Evolutionary conservation across 2,329 filamentous ascomycete genomes (phyloP).

Genomic region (Coniella vitis): DNA sequence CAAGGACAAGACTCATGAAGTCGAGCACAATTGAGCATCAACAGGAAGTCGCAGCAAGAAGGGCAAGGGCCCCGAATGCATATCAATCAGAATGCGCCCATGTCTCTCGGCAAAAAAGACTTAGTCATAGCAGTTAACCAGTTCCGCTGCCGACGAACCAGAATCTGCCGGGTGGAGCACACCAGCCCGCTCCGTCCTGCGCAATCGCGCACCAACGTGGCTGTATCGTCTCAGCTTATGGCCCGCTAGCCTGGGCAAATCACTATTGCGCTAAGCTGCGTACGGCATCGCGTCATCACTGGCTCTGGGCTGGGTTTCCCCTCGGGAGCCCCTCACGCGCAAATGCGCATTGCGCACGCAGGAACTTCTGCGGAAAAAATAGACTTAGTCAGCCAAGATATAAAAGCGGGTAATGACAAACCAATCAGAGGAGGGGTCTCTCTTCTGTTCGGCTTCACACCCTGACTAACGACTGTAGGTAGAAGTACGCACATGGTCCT

Average conservation of each 20-base stretch:
- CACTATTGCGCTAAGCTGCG: background rate
- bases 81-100: background rate
- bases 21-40: constrained; percentile 14
- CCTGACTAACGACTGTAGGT: no score
- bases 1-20: background rate
- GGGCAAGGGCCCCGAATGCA: background rate
- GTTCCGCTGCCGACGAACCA: constrained; percentile 7
- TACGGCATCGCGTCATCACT: background rate
- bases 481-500: no score
- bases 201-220: constrained; percentile 4
- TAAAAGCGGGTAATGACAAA: background rate
- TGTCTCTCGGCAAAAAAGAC: no score
- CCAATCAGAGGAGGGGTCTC: no score
- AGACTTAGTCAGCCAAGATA: background rate
- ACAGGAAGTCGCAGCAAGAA: constrained; percentile 11
- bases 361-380: no score
- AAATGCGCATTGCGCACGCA: background rate
- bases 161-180: constrained; percentile 7
- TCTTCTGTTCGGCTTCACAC: no score
- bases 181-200: background rate
- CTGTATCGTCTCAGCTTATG: background rate
- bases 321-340: background rate
- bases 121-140: constrained; percentile 11
- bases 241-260: no score
- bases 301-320: background rate